Conservation (phyloP, 495 filamentous ascomycete species). For the Staphylotrichum tortipilum region DNA sequence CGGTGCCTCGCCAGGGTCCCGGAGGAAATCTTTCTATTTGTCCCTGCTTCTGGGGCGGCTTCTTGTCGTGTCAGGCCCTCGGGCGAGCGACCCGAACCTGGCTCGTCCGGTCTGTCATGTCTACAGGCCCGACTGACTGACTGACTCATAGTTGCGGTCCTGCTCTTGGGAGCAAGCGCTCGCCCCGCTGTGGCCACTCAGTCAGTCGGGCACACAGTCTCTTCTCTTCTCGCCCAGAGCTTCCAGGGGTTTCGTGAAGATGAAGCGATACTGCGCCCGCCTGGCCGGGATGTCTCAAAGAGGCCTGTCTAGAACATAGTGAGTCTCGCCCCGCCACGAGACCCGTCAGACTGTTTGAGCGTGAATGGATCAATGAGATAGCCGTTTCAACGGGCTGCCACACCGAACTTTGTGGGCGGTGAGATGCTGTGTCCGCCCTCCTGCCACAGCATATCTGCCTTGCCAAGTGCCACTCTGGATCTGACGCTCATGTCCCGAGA, state of each 20-base stretch:
- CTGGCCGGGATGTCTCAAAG: no score
- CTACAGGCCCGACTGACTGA: not conserved
- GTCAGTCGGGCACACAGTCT: no score
- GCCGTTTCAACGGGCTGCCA: not conserved
- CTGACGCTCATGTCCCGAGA: not conserved
- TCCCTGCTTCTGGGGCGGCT: constrained; percentile 11
- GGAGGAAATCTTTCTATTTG: constrained; percentile 6
- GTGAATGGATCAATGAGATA: not conserved
- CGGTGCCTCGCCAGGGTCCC: constrained; percentile 2
- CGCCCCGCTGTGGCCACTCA: constrained; percentile 1
- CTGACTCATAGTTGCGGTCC: constrained; percentile 4
- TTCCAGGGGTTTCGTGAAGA: not conserved
- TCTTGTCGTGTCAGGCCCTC: constrained; percentile 9
- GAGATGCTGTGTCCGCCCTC: not conserved
- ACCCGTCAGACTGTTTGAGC: no score
- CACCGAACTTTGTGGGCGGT: constrained; percentile 1
- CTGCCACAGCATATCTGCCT: not conserved
- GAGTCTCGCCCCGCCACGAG: no score
- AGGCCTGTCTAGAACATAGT: no score
- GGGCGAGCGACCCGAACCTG: constrained; percentile 1
- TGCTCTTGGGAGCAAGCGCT: not conserved
- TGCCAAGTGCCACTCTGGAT: not conserved
- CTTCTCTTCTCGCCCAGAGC: no score
- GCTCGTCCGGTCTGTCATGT: not conserved
- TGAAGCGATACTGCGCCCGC: no score